Conservation (phyloP, 176 grass and related monocot genomes). For the Oryza punctata region DNA sequence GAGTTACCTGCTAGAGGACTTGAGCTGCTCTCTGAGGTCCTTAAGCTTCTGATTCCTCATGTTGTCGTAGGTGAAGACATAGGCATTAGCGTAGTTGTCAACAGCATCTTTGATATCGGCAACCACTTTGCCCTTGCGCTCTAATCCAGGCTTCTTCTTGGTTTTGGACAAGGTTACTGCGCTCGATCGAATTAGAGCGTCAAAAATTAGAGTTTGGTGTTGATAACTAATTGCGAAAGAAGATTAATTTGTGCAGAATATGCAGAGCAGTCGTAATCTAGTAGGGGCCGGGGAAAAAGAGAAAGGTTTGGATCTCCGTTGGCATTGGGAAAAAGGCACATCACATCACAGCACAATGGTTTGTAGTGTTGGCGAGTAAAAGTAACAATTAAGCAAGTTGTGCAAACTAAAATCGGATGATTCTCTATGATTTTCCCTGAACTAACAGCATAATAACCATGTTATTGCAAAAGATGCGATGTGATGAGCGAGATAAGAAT, state of each 20-base stretch:
- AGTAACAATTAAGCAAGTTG: not conserved
- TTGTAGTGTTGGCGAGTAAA: no score
- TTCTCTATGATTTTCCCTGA: not conserved
- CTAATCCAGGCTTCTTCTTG: conserved; percentile 70
- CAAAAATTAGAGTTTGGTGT: not conserved
- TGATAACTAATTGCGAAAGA: not conserved
- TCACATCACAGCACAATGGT: no score
- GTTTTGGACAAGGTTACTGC: conserved; percentile 85
- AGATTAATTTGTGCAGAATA: not conserved
- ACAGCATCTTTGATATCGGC: conserved; percentile 64
- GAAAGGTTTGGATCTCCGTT: no score
- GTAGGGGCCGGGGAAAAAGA: no score
- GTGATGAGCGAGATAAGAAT: no score
- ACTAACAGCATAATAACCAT: no score
- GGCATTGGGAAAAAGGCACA: not conserved
- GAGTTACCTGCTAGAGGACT: conserved; percentile 66
- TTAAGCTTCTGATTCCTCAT: conserved; percentile 98
- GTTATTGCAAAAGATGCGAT: not conserved
- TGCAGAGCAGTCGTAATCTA: not conserved
- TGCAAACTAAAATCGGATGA: not conserved
- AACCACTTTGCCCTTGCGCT: conserved; percentile 78
- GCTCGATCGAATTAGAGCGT: not conserved
- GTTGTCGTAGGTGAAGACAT: conserved; percentile 89
- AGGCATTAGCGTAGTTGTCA: conserved; percentile 49
- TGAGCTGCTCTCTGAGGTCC: conserved; percentile 77